Percentiles rank a stretch among this genome's conserved stretches.
These are phyloP conservation scores for Bretziella fagacearum DNA, from an alignment of 2,329 filamentous ascomycete genomes.

Conservation along the genomic window DNA sequence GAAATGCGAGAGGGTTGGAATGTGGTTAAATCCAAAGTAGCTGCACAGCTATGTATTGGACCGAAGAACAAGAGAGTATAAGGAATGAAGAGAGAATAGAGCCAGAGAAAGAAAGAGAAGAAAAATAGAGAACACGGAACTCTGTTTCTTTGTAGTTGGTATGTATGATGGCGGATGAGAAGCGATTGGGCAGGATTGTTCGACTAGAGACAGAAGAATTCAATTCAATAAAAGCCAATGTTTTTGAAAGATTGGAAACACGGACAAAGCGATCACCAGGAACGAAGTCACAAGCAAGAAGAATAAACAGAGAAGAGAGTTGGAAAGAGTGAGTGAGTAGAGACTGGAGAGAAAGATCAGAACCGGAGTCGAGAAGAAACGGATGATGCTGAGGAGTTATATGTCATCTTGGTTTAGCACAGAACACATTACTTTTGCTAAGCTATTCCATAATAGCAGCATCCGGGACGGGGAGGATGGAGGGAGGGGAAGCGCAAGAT, in stretches of 20 bases:
- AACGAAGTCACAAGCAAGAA: conserved; percentile 13
- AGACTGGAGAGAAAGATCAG: conserved; percentile 11
- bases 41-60: conserved; percentile 14
- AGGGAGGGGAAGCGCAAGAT: not conserved
- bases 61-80: not conserved
- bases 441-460: not conserved
- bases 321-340: conserved; percentile 11
- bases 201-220: conserved; percentile 7
- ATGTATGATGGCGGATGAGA: not conserved
- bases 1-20: conserved; percentile 10
- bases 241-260: conserved; percentile 10
- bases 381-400: not conserved
- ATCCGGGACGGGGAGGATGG: not conserved
- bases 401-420: not conserved
- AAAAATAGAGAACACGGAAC: conserved; percentile 14
- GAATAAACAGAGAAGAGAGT: conserved; percentile 4
- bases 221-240: conserved; percentile 11
- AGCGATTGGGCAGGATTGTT: conserved; percentile 5
- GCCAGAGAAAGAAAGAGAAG: conserved; percentile 1
- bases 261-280: conserved; percentile 14
- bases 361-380: not conserved
- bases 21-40: conserved; percentile 8
- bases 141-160: conserved; percentile 6
- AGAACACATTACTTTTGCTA: not conserved
- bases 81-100: conserved; percentile 9